Percentiles rank a stretch among this genome's conserved stretches.
Evolutionary conservation across 2,329 filamentous ascomycete genomes (phyloP).

Genomic region (Cytospora chrysosperma): DNA sequence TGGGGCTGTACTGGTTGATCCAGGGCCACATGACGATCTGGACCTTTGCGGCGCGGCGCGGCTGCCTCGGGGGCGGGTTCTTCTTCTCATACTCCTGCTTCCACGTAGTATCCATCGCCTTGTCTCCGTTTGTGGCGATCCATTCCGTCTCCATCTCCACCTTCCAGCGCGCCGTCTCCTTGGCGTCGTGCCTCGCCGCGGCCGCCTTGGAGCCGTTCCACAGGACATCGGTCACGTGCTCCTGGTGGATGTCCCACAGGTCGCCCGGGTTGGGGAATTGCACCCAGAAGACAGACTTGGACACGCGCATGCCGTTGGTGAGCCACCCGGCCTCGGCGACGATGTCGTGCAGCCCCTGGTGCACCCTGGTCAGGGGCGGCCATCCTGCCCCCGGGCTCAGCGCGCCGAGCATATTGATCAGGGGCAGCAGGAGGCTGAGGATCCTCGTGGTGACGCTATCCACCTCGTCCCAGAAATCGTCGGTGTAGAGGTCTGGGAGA

Average conservation of each 20-base stretch:
- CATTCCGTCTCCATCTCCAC: background rate
- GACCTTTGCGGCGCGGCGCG: slow-evolving; percentile 30
- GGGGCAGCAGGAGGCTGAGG: slow-evolving; percentile 36
- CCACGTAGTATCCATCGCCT: background rate
- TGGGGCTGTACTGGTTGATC: slow-evolving; percentile 31
- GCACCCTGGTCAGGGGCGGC: slow-evolving; percentile 28
- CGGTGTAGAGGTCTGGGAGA: slow-evolving; percentile 29
- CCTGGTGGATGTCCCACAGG: slow-evolving; percentile 29
- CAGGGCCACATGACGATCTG: slow-evolving; percentile 35
- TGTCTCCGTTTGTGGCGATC: background rate
- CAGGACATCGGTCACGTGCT: slow-evolving; percentile 27
- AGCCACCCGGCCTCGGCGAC: slow-evolving; percentile 35
- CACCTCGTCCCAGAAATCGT: slow-evolving; percentile 39
- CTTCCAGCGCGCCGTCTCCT: slow-evolving; percentile 11
- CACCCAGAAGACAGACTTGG: slow-evolving; percentile 34
- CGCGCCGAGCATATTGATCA: slow-evolving; percentile 33
- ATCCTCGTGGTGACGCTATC: slow-evolving; percentile 29
- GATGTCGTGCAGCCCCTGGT: slow-evolving; percentile 36
- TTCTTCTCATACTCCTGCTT: background rate
- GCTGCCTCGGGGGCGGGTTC: background rate
- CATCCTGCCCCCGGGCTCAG: slow-evolving; percentile 15
- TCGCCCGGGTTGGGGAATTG: slow-evolving; percentile 31
- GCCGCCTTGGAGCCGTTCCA: slow-evolving; percentile 26
- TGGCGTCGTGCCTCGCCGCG: background rate
- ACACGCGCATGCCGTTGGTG: slow-evolving; percentile 33